phyloP scores from a whole-genome alignment of 495 filamentous ascomycete genomes.

The Podospora fimiseda region DNA sequence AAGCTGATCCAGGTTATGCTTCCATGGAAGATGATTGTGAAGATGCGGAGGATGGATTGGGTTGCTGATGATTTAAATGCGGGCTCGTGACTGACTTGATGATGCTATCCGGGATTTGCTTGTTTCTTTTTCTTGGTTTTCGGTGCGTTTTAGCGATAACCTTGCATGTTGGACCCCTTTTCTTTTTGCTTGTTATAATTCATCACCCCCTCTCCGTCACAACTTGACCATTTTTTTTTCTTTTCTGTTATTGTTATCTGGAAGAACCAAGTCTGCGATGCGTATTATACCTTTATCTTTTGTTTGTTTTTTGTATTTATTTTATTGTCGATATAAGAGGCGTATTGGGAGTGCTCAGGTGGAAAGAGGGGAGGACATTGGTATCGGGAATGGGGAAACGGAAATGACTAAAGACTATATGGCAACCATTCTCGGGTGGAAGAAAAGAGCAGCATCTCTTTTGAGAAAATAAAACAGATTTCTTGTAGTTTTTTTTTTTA shows the following conservation, averaged over 20 bases:
- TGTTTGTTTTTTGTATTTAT: background rate
- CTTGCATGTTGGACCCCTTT: background rate
- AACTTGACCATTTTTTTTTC: background rate
- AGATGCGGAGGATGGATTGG: slow-evolving; percentile 13
- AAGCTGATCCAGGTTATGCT: slow-evolving; percentile 47
- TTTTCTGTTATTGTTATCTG: too few species aligned
- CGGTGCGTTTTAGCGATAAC: background rate
- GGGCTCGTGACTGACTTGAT: background rate
- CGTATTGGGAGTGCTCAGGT: too few species aligned
- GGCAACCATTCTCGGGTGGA: too few species aligned
- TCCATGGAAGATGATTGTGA: slow-evolving; percentile 39
- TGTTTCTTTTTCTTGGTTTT: background rate
- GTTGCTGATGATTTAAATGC: slow-evolving; percentile 15
- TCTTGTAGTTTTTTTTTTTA: too few species aligned
- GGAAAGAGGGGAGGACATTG: too few species aligned
- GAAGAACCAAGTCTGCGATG: too few species aligned
- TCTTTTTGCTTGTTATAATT: background rate
- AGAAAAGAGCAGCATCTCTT: too few species aligned
- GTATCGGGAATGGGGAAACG: too few species aligned
- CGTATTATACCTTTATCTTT: background rate
- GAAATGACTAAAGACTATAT: too few species aligned
- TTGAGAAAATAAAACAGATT: too few species aligned
- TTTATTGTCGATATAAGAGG: too few species aligned
- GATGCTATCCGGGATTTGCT: too few species aligned
- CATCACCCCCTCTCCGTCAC: background rate